phyloP scores from a whole-genome alignment of 352 stramenopile species.

The Peronospora belbahrii region DNA sequence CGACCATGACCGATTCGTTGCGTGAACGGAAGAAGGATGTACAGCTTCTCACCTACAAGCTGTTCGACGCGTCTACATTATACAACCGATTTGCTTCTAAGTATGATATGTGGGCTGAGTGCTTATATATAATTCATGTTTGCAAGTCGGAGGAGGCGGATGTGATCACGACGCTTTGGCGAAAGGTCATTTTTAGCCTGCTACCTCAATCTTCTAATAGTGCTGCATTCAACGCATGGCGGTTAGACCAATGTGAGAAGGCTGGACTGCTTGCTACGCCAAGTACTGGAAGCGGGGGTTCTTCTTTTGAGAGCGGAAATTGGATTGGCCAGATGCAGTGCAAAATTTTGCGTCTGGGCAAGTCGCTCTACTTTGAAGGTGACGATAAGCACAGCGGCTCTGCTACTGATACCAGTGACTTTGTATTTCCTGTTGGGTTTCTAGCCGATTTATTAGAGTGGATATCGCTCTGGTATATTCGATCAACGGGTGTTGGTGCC shows the following conservation, averaged over 20 bases:
- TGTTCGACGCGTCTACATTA: conserved; percentile 70
- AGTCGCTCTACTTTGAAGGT: conserved; percentile 59
- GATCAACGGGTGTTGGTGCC: conserved; percentile 43
- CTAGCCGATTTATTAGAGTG: conserved; percentile 68
- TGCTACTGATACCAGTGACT: conserved; percentile 26
- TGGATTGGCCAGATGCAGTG: conserved; percentile 79
- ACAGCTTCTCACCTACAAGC: conserved; percentile 62
- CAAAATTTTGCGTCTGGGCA: conserved; percentile 66
- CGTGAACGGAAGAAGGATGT: conserved; percentile 48
- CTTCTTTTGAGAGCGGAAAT: conserved; percentile 66
- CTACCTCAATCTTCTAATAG: conserved; percentile 54
- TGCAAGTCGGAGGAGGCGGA: conserved; percentile 79
- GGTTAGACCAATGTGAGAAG: conserved; percentile 52
- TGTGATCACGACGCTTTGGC: conserved; percentile 55
- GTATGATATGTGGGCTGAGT: conserved; percentile 84
- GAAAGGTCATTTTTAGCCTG: conserved; percentile 70
- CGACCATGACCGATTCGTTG: conserved; percentile 36
- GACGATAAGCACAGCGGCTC: conserved; percentile 41
- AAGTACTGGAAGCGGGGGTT: conserved; percentile 16
- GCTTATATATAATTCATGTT: conserved; percentile 76
- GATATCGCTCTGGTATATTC: conserved; percentile 71
- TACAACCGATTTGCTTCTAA: conserved; percentile 85
- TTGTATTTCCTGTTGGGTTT: conserved; percentile 74
- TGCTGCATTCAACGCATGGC: conserved; percentile 68
- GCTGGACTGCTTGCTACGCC: conserved; percentile 43